Evolutionary conservation across 2,329 filamentous ascomycete species (phyloP).

Genomic region (Talaromyces islandicus): DNA sequence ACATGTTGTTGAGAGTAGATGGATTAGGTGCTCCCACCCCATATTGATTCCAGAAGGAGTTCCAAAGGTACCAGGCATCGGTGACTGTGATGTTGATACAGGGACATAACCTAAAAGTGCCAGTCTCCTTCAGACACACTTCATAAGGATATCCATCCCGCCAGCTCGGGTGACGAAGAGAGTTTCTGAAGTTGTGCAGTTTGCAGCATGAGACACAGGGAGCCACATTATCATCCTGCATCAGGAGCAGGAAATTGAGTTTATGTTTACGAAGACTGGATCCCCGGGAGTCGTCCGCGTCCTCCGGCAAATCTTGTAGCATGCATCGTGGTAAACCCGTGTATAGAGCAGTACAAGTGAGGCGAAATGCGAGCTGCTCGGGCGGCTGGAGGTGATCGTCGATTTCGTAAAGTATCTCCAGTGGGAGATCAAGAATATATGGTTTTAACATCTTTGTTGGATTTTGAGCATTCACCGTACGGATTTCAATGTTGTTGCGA

Average conservation of each 20-base stretch:
- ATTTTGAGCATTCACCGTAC: no score
- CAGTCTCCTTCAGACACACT: not conserved
- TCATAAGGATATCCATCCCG: not conserved
- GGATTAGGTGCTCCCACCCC: not conserved
- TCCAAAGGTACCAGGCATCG: not conserved
- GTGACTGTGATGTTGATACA: not conserved
- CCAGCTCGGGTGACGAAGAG: not conserved
- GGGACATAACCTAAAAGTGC: not conserved
- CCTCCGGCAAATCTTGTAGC: not conserved
- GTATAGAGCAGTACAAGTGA: not conserved
- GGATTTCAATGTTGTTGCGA: no score
- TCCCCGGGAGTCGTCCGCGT: not conserved
- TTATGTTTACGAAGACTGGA: not conserved
- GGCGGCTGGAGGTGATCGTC: not conserved
- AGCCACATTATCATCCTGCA: not conserved
- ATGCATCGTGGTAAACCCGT: not conserved
- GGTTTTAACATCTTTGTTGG: not conserved
- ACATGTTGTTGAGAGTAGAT: not conserved
- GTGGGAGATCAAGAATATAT: not conserved
- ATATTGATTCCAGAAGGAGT: not conserved
- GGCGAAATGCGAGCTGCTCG: not conserved
- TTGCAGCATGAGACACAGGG: not conserved
- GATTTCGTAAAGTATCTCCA: not conserved
- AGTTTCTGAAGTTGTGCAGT: not conserved
- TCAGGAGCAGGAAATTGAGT: not conserved